These are phyloP conservation scores for Tylopilus balloui DNA, from an alignment of 768 basidiomycete species.

Conservation along the genomic window DNA sequence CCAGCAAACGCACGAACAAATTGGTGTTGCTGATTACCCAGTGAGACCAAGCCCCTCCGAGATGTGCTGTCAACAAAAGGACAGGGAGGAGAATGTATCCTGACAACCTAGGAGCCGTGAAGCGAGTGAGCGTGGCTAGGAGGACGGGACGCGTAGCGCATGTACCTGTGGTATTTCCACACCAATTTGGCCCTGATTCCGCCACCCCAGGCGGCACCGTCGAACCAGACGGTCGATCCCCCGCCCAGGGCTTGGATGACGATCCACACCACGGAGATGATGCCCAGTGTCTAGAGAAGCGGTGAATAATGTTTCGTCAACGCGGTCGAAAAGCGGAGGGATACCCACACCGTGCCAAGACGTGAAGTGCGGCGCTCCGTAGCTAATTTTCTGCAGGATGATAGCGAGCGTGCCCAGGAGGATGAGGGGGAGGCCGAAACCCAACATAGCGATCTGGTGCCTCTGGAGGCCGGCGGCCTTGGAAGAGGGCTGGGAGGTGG, in stretches of 20 bases:
- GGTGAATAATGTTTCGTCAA: background rate
- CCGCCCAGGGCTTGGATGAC: constrained; percentile 58
- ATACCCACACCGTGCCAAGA: constrained; percentile 73
- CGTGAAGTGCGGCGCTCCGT: constrained; percentile 53
- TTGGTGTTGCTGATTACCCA: constrained; percentile 46
- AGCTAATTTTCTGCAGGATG: constrained; percentile 53
- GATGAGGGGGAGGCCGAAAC: constrained; percentile 53
- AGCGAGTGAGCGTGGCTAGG: constrained; percentile 1
- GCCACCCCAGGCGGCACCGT: constrained; percentile 67
- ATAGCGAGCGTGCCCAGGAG: constrained; percentile 59
- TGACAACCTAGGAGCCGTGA: constrained; percentile 44
- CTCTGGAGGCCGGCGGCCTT: constrained; percentile 64
- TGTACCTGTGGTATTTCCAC: constrained; percentile 82
- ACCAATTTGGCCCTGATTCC: constrained; percentile 63
- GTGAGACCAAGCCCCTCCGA: constrained; percentile 67
- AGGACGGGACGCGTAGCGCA: constrained; percentile 1
- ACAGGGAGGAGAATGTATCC: constrained; percentile 68
- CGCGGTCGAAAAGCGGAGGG: background rate
- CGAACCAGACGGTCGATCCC: constrained; percentile 74
- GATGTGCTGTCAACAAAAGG: constrained; percentile 56
- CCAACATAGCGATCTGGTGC: constrained; percentile 62
- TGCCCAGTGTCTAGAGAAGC: constrained; percentile 51
- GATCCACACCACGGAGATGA: constrained; percentile 60
- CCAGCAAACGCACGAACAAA: constrained; percentile 41
- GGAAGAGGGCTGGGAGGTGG: constrained; percentile 59